Conservation (phyloP, 2,329 filamentous ascomycete species). For the Colletotrichum melonis region DNA sequence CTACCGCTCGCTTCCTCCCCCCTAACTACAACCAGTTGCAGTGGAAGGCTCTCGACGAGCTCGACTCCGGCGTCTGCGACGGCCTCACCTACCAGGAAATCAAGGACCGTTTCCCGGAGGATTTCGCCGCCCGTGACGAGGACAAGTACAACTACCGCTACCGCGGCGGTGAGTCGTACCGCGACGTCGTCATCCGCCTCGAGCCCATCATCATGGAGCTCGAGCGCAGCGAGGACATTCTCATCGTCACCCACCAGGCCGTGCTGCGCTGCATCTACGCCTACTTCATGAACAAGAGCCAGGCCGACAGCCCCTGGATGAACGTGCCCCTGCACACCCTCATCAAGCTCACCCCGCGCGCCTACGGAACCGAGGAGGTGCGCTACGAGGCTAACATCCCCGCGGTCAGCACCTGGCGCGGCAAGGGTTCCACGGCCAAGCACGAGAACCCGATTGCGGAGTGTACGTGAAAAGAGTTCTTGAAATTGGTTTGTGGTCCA, state of each 20-base stretch:
- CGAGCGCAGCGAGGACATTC: conserved; percentile 93
- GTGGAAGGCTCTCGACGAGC: conserved; percentile 98
- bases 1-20: conserved; percentile 87
- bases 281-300: conserved; percentile 98
- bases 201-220: conserved; percentile 99
- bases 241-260: conserved; percentile 98
- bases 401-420: conserved; percentile 95
- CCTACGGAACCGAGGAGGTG: conserved; percentile 93
- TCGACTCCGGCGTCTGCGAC: conserved; percentile 96
- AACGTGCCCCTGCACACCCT: conserved; percentile 96
- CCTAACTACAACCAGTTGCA: conserved; percentile 90
- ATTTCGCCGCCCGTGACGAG: conserved; percentile 94
- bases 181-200: conserved; percentile 95
- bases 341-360: conserved; percentile 94
- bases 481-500: neutral
- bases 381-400: conserved; percentile 91
- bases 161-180: conserved; percentile 93
- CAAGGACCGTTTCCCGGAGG: conserved; percentile 88
- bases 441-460: conserved; percentile 74
- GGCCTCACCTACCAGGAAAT: conserved; percentile 97
- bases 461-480: conserved; percentile 22
- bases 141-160: conserved; percentile 99
- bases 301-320: conserved; percentile 96
- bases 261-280: conserved; percentile 97
- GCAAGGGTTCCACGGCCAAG: conserved; percentile 91